Evolutionary conservation across 495 filamentous ascomycete species (phyloP), one percentile per base, ranked within the genome.

Genomic region (Schizothecium vesticola): DNA sequence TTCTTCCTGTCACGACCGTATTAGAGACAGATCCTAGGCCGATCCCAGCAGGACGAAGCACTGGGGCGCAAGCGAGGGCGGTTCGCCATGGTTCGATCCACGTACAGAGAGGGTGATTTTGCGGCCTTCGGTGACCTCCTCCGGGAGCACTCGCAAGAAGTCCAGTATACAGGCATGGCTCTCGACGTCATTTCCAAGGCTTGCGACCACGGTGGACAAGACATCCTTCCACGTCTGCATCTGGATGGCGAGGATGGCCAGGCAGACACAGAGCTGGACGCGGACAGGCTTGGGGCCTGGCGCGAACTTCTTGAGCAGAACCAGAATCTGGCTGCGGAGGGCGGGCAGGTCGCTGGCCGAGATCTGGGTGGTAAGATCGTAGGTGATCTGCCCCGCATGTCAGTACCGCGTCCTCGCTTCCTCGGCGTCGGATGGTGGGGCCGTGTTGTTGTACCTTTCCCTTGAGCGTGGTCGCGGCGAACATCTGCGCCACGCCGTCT

Each of bases 71-170:
- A 55, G 51, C 22, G 24, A 65, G 78, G 82, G 74, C 82, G 80
- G 78, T 77, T 76, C 78, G 80, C 76, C 80, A 80, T 75, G 75
- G 77, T 74, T 86, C 84, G 85, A 82, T 85, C 86, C 82, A 93
- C 93, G 83, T 94, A 97, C 94, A 84, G 91, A 92, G 80, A 99
- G 85, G 85, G 92, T 96, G 86, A 98, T 96, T 83, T 97, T 98
- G 80, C 95, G 92, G 80, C 96, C 95, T 84, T 98, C 95, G 61
- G 92, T 98, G 77, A 99, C 96, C 86, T 99, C 95, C 84, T 99
- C 95, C 22, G 95, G 95, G 59, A 99, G 87, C 73, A 99, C 93
- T 75, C 89, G 93, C 65, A 99, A 84, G 79, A 99, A 98, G 76
- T 98, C 96, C 69, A 99, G 80, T 71, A 97, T 90, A 76, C 91